Evolutionary conservation across 2,329 filamentous ascomycete genomes (phyloP).

Genomic region (Periconia digitata): DNA sequence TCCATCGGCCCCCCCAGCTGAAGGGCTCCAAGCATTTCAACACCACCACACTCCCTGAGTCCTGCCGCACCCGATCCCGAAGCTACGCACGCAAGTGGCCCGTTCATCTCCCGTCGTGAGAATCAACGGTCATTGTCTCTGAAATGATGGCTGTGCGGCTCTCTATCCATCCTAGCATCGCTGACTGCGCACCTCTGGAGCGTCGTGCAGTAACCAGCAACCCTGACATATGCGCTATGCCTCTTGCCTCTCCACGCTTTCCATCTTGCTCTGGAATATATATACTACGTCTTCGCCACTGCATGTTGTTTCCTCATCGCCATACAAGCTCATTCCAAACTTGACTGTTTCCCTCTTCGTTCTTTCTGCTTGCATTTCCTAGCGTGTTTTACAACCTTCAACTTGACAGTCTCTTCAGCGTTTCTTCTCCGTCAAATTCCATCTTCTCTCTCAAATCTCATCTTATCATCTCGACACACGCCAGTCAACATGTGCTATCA

Average conservation of each 20-base stretch:
- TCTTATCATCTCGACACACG: neutral
- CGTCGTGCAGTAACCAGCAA: conserved; percentile 37
- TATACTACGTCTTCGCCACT: conserved; percentile 30
- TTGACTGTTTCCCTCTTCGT: conserved; percentile 11
- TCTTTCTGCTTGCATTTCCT: conserved; percentile 11
- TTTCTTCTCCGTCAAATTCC: conserved; percentile 4
- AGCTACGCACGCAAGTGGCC: conserved; percentile 17
- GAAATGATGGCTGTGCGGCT: conserved; percentile 41
- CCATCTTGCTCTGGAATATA: conserved; percentile 29
- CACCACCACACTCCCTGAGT: conserved; percentile 22
- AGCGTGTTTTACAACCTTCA: conserved; percentile 12
- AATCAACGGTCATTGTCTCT: conserved; percentile 37
- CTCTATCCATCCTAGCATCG: conserved; percentile 31
- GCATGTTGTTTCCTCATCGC: conserved; percentile 13
- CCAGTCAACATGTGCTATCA: conserved; percentile 74
- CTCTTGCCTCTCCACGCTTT: conserved; percentile 19
- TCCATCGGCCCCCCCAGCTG: conserved; percentile 30
- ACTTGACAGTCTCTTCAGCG: conserved; percentile 5
- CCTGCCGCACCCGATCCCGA: conserved; percentile 28
- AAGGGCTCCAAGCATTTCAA: conserved; percentile 26
- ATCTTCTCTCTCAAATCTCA: conserved; percentile 1
- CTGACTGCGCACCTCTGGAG: conserved; percentile 40
- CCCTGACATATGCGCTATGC: conserved; percentile 32
- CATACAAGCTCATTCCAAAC: conserved; percentile 13
- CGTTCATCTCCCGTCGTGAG: conserved; percentile 28